Evolutionary conservation across 306 rosid species (phyloP).

Genomic region (Casuarina glauca): DNA sequence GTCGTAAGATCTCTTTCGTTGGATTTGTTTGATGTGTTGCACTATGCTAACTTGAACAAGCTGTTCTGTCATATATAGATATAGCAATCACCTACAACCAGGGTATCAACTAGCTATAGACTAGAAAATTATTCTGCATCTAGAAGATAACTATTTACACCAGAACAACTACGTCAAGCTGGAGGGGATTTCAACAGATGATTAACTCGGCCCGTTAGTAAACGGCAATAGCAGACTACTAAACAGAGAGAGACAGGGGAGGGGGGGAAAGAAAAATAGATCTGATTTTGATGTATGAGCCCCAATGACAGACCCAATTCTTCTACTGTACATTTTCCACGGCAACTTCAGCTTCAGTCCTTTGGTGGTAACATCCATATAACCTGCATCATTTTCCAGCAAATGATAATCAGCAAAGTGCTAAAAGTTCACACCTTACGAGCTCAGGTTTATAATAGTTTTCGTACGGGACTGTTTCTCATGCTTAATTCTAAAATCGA

Average conservation of each 20-base stretch:
- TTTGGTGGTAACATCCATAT: neutral
- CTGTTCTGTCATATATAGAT: neutral
- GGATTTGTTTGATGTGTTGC: neutral
- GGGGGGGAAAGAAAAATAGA: no score
- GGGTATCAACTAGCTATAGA: neutral
- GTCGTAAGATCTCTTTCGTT: no score
- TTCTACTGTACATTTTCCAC: conserved; percentile 29
- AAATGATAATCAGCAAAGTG: conserved; percentile 3
- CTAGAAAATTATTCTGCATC: neutral
- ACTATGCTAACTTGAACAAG: neutral
- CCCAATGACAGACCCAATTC: conserved; percentile 13
- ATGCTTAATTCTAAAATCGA: neutral
- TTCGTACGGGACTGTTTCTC: neutral
- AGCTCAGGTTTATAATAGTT: neutral
- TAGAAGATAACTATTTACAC: neutral
- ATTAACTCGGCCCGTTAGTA: neutral
- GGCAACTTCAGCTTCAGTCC: neutral
- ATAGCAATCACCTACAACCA: neutral
- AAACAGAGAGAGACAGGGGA: neutral
- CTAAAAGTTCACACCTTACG: neutral
- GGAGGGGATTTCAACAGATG: conserved; percentile 12
- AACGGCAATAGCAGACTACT: conserved; percentile 5
- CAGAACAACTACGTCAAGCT: conserved; percentile 5
- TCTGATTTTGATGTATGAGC: no score
- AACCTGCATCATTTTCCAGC: conserved; percentile 31